These are phyloP conservation scores for Alternaria longipes DNA, from an alignment of 2,329 filamentous ascomycete species.

Conservation along the genomic window DNA sequence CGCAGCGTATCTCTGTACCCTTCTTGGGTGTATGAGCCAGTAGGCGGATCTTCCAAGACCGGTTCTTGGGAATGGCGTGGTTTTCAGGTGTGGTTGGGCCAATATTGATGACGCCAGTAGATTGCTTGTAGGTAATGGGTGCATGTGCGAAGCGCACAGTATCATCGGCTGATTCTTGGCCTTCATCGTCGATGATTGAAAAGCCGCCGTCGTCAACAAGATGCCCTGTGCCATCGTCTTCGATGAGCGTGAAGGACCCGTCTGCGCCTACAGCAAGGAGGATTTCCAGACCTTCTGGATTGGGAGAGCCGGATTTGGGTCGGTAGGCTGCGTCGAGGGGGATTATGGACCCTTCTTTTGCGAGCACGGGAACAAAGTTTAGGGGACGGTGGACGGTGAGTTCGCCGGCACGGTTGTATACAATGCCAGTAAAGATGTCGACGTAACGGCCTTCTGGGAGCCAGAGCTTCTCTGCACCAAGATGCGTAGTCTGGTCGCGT, in stretches of 20 bases:
- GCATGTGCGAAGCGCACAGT: slow-evolving; percentile 46
- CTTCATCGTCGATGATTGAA: slow-evolving; percentile 55
- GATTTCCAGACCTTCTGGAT: slow-evolving; percentile 60
- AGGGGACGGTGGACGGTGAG: slow-evolving; percentile 63
- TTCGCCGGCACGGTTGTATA: slow-evolving; percentile 66
- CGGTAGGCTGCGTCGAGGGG: slow-evolving; percentile 60
- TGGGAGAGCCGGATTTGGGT: slow-evolving; percentile 59
- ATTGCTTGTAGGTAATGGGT: slow-evolving; percentile 51
- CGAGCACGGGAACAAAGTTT: slow-evolving; percentile 62
- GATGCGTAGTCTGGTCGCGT: slow-evolving; percentile 57
- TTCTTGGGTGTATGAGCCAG: slow-evolving; percentile 37
- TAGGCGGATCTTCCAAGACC: slow-evolving; percentile 46
- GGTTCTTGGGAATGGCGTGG: slow-evolving; percentile 37
- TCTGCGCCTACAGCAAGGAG: slow-evolving; percentile 58
- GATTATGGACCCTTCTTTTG: slow-evolving; percentile 66
- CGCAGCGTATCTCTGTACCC: slow-evolving; percentile 34
- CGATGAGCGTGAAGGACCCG: slow-evolving; percentile 60
- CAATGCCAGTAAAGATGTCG: slow-evolving; percentile 66
- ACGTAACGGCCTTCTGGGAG: slow-evolving; percentile 64
- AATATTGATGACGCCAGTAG: slow-evolving; percentile 47
- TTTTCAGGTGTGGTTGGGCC: slow-evolving; percentile 41
- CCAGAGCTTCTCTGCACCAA: slow-evolving; percentile 64
- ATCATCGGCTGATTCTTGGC: slow-evolving; percentile 25
- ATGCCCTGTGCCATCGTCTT: slow-evolving; percentile 55
- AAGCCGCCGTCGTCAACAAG: slow-evolving; percentile 50